Evolutionary conservation across 2,329 filamentous ascomycete species (phyloP), one percentile per base, ranked within the genome.

Genomic region (Aureobasidium zeae): DNA sequence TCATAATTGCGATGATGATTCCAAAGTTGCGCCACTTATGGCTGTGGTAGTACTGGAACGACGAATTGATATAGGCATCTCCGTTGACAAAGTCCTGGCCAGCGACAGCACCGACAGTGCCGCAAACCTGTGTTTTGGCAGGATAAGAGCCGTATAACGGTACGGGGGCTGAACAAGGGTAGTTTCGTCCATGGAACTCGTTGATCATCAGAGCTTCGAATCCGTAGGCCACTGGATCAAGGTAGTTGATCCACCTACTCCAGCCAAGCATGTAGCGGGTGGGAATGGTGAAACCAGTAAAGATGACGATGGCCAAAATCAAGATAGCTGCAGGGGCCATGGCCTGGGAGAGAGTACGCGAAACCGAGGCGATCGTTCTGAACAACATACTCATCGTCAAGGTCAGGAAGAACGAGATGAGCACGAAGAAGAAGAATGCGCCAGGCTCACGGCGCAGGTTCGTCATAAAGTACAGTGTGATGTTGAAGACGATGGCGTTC

Each of bases 361-460:
- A 87, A 1, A 81, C 66, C 0, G 83, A 80, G n/a, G 75, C 86
- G 50, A 93, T 84, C 5, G 78, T 82, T 37, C 86, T 76, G 74
- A 93, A 93, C 49, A 89, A 73, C 79, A 86, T 88, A 35, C 82
- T 87, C 83, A 91, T 91, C 50, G 76, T 72, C 55, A 94, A 53
- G 0, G 84, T 84, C 1, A 78, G 79, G 47, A 73, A 59, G 63
- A 89, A 86, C 2, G 78, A 81, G 57, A 89, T 74, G 41, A 94
- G 68, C 46, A 86, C 63, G 72, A 86, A 94, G 65, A 86, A 83
- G 71, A 94, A 94, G 70, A 91, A 94, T 0, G 79, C 65, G 2
- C 80, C 82, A 0, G 83, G 68, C 50, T 82, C 78, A 41, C 86
- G 74, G 44, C 83, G 76, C 21, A 95, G 68, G 51, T 87, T 83